These are phyloP conservation scores for Cladosporium sp. DNA, from an alignment of 2,329 filamentous ascomycete genomes.

Conservation along the genomic window DNA sequence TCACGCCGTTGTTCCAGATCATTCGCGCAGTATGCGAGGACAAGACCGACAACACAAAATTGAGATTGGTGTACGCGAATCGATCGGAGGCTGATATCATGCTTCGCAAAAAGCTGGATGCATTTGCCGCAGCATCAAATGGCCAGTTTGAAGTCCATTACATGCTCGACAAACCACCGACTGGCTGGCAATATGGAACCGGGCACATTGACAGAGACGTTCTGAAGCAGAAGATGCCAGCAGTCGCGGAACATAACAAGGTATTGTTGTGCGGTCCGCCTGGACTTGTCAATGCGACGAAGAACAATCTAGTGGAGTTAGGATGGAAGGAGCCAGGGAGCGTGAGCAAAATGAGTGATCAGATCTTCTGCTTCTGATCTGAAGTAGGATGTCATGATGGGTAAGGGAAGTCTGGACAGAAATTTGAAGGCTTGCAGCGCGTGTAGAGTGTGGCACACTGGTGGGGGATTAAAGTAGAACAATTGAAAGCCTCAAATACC, in stretches of 20 bases:
- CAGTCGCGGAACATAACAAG: conserved; percentile 46
- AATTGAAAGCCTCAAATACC: too few species aligned
- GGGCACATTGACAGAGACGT: conserved; percentile 56
- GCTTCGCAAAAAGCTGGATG: conserved; percentile 56
- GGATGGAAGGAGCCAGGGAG: conserved; percentile 87
- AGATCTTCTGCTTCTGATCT: conserved; percentile 85
- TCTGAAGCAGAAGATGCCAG: conserved; percentile 52
- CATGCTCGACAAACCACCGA: conserved; percentile 51
- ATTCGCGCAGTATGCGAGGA: conserved; percentile 65
- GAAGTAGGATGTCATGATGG: background rate
- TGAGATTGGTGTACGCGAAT: conserved; percentile 62
- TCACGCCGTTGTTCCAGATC: conserved; percentile 62
- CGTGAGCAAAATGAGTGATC: conserved; percentile 93
- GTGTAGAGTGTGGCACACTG: background rate
- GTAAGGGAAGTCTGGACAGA: background rate
- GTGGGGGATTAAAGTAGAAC: background rate
- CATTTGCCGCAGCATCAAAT: conserved; percentile 49
- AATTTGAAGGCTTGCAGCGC: background rate
- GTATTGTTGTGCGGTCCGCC: conserved; percentile 63
- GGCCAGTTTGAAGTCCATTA: conserved; percentile 59
- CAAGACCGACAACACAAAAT: conserved; percentile 56
- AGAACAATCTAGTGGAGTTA: conserved; percentile 51
- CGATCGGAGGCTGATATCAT: conserved; percentile 61
- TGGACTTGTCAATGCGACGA: conserved; percentile 59
- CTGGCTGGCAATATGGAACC: conserved; percentile 49